Evolutionary conservation across 345 rosid species (phyloP).

Genomic region (Euphorbia lathyris): DNA sequence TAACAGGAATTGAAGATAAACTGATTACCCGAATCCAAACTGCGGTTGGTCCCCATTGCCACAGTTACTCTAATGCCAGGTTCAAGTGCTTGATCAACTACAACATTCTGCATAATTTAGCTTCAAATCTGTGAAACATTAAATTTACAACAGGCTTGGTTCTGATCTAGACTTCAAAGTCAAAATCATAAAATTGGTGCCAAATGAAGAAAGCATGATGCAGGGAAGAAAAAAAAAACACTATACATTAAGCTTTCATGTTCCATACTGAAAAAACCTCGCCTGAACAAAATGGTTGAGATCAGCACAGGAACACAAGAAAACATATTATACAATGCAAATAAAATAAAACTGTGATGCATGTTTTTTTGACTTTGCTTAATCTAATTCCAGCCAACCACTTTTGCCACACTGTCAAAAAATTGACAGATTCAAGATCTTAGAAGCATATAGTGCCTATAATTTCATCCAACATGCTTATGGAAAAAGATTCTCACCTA

Average conservation of each 20-base stretch:
- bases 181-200: not conserved
- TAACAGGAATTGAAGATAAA: not conserved
- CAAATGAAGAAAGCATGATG: not conserved
- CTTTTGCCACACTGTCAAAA: not conserved
- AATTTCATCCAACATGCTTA: not conserved
- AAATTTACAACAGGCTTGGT: constrained; percentile 2
- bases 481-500: not conserved
- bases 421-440: not conserved
- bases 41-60: constrained; percentile 71
- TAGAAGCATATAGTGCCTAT: not conserved
- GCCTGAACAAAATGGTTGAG: not conserved
- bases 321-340: not conserved
- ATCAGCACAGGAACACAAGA: not conserved
- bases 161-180: not conserved
- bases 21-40: constrained; percentile 52
- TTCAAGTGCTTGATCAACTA: constrained; percentile 59
- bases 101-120: constrained; percentile 55
- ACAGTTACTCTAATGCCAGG: constrained; percentile 86
- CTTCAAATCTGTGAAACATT: constrained; percentile 18
- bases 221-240: not conserved
- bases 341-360: not conserved
- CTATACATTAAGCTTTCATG: not conserved
- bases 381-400: not conserved
- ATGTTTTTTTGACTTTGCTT: not conserved
- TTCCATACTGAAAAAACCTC: not conserved